phyloP scores from a whole-genome alignment of 1,139 yeast genomes.

The Yamadazyma diddensiae region DNA sequence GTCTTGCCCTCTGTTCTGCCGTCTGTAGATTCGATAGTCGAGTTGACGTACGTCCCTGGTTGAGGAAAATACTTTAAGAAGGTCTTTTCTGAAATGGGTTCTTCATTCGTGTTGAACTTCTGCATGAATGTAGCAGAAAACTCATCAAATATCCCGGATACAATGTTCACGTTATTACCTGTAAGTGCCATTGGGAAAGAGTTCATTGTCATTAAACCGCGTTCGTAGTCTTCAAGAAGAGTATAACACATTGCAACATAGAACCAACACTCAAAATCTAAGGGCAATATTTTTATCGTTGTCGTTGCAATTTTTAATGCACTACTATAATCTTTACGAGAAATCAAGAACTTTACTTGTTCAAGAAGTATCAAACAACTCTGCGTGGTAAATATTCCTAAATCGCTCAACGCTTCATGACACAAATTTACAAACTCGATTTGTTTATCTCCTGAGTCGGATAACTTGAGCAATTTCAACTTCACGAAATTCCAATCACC shows the following conservation, averaged over 20 bases:
- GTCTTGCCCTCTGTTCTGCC: constrained; percentile 22
- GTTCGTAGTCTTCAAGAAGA: constrained; percentile 25
- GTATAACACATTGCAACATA: constrained; percentile 33
- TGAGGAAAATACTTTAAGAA: constrained; percentile 33
- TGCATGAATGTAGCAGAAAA: constrained; percentile 26
- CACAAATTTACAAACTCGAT: constrained; percentile 25
- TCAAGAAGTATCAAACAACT: constrained; percentile 36
- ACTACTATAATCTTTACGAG: constrained; percentile 22
- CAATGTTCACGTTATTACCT: constrained; percentile 18
- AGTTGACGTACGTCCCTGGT: constrained; percentile 18
- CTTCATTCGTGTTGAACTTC: constrained; percentile 20
- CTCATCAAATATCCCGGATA: constrained; percentile 31
- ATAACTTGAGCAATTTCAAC: constrained; percentile 19
- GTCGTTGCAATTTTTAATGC: constrained; percentile 33
- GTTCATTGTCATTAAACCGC: constrained; percentile 35
- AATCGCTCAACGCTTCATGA: constrained; percentile 20
- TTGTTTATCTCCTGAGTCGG: constrained; percentile 25
- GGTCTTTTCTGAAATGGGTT: constrained; percentile 29
- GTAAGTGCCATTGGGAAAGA: constrained; percentile 27
- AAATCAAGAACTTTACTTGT: constrained; percentile 37
- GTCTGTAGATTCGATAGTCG: constrained; percentile 4
- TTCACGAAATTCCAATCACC: constrained; percentile 32
- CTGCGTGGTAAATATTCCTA: constrained; percentile 26
- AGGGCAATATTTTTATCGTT: constrained; percentile 33
- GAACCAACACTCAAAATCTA: constrained; percentile 45